Conservation (phyloP, 2,329 filamentous ascomycete species). For the Hymenoscyphus albidus region DNA sequence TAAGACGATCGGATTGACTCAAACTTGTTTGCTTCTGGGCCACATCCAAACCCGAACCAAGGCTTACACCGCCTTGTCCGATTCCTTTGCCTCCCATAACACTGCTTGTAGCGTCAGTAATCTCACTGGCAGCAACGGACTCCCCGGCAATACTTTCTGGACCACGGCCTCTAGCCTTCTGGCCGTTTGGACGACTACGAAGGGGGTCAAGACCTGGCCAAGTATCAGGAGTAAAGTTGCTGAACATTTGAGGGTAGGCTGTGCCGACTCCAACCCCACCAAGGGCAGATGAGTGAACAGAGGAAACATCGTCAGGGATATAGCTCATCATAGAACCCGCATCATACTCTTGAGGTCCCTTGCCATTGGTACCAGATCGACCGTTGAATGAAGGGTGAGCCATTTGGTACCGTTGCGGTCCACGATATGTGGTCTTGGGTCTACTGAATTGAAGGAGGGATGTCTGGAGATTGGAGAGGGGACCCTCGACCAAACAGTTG, state of each 20-base stretch:
- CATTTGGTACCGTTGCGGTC: slow-evolving; percentile 81
- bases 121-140: slow-evolving; percentile 86
- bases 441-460: slow-evolving; percentile 92
- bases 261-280: slow-evolving; percentile 75
- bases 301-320: slow-evolving; percentile 95
- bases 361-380: slow-evolving; percentile 32
- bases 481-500: slow-evolving; percentile 93
- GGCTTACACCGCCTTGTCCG: slow-evolving; percentile 81
- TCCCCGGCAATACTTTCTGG: slow-evolving; percentile 84
- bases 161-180: slow-evolving; percentile 62
- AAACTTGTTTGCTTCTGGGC: slow-evolving; percentile 67
- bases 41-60: slow-evolving; percentile 69
- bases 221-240: slow-evolving; percentile 75
- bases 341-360: slow-evolving; percentile 46
- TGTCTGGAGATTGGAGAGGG: slow-evolving; percentile 90
- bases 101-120: slow-evolving; percentile 77
- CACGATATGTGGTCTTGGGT: slow-evolving; percentile 87
- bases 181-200: slow-evolving; percentile 59
- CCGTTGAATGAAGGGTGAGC: slow-evolving; percentile 53
- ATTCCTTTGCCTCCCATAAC: slow-evolving; percentile 71
- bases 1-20: slow-evolving; percentile 85
- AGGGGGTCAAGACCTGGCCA: slow-evolving; percentile 76
- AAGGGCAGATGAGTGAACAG: slow-evolving; percentile 86
- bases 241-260: slow-evolving; percentile 93
- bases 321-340: slow-evolving; percentile 89